Conservation (phyloP, 1,284 basidiomycete species). For the Boletus smithii region DNA sequence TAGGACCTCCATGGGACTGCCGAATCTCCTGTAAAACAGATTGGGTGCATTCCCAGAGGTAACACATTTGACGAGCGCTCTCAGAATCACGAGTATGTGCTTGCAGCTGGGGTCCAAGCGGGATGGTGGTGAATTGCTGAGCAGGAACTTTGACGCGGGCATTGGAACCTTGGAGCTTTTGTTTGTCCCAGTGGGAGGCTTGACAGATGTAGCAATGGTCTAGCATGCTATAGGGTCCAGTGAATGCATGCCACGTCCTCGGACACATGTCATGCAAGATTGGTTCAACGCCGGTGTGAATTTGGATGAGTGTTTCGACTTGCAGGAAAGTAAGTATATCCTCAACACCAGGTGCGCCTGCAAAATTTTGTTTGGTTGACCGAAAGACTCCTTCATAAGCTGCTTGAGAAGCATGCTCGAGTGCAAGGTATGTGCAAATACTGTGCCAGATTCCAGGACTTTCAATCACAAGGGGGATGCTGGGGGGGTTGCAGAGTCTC, state of each 20-base stretch:
- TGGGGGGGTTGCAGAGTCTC: background rate
- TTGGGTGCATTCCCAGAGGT: background rate
- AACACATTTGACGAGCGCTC: background rate
- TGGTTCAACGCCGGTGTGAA: background rate
- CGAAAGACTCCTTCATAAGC: background rate
- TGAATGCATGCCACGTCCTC: background rate
- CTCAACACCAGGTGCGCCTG: background rate
- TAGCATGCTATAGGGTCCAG: background rate
- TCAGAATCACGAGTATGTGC: background rate
- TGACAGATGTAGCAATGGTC: background rate
- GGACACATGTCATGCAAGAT: background rate
- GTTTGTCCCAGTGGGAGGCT: background rate
- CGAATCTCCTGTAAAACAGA: too few species aligned
- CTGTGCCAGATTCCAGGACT: background rate
- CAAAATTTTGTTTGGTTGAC: background rate
- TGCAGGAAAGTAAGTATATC: background rate
- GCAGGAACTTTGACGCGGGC: background rate
- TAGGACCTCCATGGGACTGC: too few species aligned
- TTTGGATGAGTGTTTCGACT: too few species aligned
- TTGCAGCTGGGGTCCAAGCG: background rate
- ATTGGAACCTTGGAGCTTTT: background rate
- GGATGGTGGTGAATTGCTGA: background rate
- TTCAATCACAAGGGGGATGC: background rate
- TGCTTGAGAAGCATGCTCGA: conserved; percentile 2
- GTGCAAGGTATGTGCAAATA: background rate